Evolutionary conservation across 768 basidiomycete species (phyloP), one percentile per base, ranked within the genome.

Genomic region (Nidula microcarpa): DNA sequence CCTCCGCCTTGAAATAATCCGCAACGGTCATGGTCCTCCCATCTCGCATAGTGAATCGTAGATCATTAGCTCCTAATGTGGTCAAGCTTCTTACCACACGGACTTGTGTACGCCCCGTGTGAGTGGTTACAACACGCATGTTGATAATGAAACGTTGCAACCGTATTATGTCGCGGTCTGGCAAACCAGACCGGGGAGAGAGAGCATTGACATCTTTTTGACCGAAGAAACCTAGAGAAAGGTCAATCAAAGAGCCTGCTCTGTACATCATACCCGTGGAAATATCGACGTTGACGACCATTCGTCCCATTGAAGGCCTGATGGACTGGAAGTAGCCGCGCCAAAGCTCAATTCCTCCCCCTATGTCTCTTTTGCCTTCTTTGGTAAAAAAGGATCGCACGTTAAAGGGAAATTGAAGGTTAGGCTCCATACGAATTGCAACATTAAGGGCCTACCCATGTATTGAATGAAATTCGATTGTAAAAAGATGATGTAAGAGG

Each of bases 311-410:
- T 0, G 82, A 79, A 1, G 90, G 89, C 5, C 90, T 76, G 10
- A 90, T 73, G 0, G 86, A 88, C 64, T 91, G 91, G 70, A 92
- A 91, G 54, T 89, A 93, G 0, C 90, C 90, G 4, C 89, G 74
- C 86, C 87, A 87, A 0, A 91, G 74, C 9, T 82, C 77, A 1
- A 92, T 70, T 0, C 90, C 90, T 0, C 62, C 62, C 0, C 86
- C 85, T 32, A 89, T 74, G 39, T 67, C 60, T 52, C 68, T 75
- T 9, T 72, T 77, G 50, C 81, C 87, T 1, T 67, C 63, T n/a
- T 76, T 62, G 0, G 87, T 86, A 65, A 87, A 92, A 69, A 93
- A 91, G 0, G 87, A 91, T 0, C 90, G 80, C 1, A 80, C 77
- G 46, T 91, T 89, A 74, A 85, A 89, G 0, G 89, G 87, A 49